A percentile compares a stretch with the other conserved stretches of the same genome.
These are phyloP conservation scores for Emergomyces pasteurianus DNA, from an alignment of 2,329 filamentous ascomycete genomes.

Conservation along the genomic window DNA sequence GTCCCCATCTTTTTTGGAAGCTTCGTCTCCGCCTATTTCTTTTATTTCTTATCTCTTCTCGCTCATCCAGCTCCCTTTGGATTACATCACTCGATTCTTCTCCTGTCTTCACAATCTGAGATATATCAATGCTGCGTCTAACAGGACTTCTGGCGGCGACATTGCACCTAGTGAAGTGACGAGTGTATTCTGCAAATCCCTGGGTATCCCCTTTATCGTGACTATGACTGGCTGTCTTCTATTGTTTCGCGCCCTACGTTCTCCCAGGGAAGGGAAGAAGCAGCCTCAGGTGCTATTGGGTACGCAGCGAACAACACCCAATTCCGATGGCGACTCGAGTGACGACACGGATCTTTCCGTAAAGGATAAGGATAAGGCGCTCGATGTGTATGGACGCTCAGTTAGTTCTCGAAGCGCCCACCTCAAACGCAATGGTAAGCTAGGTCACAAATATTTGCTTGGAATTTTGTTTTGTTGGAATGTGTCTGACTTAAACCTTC, in stretches of 20 bases:
- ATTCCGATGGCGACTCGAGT: not conserved
- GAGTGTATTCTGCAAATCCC: not conserved
- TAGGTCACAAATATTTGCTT: not conserved
- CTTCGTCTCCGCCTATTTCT: not conserved
- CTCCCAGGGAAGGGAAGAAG: not conserved
- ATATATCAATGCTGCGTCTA: not conserved
- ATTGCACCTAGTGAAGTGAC: not conserved
- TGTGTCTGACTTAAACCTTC: not conserved
- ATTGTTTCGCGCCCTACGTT: not conserved
- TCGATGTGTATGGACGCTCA: not conserved
- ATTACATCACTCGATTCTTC: not conserved
- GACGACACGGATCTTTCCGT: not conserved
- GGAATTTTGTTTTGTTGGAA: not conserved
- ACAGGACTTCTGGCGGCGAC: not conserved
- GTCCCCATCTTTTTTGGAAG: not conserved
- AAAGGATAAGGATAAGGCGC: not conserved
- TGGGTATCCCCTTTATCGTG: not conserved
- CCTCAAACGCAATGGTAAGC: slow-evolving; percentile 2
- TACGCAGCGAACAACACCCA: not conserved
- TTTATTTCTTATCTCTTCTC: not conserved
- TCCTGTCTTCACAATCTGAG: not conserved
- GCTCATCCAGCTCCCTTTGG: not conserved
- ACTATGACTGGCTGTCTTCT: not conserved
- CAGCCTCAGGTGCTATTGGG: not conserved
- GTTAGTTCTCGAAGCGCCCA: not conserved